Evolutionary conservation across 805 yeast genomes (phyloP).

Genomic region (Schwanniomyces occidentalis): DNA sequence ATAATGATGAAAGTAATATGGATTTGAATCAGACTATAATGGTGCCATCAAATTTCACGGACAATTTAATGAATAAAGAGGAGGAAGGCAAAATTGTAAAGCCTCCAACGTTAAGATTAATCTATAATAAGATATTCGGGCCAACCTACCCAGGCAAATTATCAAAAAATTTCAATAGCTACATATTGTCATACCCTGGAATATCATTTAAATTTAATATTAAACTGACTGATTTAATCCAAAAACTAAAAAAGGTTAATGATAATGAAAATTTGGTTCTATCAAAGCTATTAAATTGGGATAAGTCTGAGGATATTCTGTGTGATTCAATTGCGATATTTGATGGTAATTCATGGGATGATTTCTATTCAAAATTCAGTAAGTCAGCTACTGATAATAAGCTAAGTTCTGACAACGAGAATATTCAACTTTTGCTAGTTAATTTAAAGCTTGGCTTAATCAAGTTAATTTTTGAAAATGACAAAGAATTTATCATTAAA

Average conservation of each 20-base stretch:
- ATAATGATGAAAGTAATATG: neutral
- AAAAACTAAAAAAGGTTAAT: conserved; percentile 9
- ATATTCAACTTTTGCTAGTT: conserved; percentile 13
- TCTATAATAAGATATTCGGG: conserved; percentile 59
- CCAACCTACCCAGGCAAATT: conserved; percentile 60
- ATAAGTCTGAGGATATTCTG: conserved; percentile 27
- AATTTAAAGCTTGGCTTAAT: conserved; percentile 21
- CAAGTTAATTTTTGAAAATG: conserved; percentile 18
- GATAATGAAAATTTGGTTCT: conserved; percentile 22
- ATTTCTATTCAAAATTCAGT: conserved; percentile 13
- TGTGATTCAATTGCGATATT: conserved; percentile 43
- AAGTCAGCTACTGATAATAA: neutral
- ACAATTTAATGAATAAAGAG: conserved; percentile 1
- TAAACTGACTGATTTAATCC: conserved; percentile 17
- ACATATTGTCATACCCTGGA: conserved; percentile 57
- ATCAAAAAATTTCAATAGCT: conserved; percentile 24
- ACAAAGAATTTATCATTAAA: conserved; percentile 14
- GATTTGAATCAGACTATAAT: neutral
- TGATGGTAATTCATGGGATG: conserved; percentile 37
- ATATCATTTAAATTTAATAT: conserved; percentile 49
- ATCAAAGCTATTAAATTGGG: conserved; percentile 34
- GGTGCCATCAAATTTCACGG: neutral
- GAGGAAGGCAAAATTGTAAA: conserved; percentile 1
- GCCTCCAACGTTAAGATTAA: conserved; percentile 32
- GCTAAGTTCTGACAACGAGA: conserved; percentile 1